Evolutionary conservation across 2,329 filamentous ascomycete species (phyloP).

Genomic region (Talaromyces sp.): DNA sequence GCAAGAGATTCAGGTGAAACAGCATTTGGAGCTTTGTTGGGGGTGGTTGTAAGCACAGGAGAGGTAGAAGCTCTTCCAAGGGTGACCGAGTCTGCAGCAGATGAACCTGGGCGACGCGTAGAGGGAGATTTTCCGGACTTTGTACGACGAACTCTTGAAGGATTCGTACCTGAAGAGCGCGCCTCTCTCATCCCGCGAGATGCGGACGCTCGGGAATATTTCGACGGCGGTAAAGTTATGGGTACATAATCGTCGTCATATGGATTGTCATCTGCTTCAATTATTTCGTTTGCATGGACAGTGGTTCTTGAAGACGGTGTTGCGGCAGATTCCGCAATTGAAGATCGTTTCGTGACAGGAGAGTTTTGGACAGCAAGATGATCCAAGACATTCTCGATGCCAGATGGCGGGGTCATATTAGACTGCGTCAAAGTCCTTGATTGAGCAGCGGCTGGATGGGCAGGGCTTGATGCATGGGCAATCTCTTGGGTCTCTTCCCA

Average conservation of each 20-base stretch:
- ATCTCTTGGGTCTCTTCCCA: slow-evolving; percentile 42
- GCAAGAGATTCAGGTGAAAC: not conserved
- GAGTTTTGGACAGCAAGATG: slow-evolving; percentile 30
- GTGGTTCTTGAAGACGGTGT: not conserved
- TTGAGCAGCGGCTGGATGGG: not conserved
- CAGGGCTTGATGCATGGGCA: slow-evolving; percentile 22
- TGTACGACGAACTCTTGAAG: slow-evolving; percentile 8
- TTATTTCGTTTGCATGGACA: not conserved
- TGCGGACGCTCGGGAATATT: slow-evolving; percentile 13
- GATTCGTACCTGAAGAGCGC: not conserved
- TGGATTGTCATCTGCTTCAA: slow-evolving; percentile 16
- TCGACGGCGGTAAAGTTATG: slow-evolving; percentile 12
- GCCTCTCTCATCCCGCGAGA: slow-evolving; percentile 5
- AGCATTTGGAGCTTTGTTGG: not conserved
- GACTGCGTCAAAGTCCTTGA: not conserved
- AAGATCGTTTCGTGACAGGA: slow-evolving; percentile 7
- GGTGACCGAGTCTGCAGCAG: not conserved
- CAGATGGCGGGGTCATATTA: slow-evolving; percentile 25
- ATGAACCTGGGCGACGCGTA: slow-evolving; percentile 9
- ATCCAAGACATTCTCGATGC: slow-evolving; percentile 36
- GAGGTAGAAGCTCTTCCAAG: slow-evolving; percentile 8
- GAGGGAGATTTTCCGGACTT: slow-evolving; percentile 12
- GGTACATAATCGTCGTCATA: slow-evolving; percentile 9
- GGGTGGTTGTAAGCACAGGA: slow-evolving; percentile 3
- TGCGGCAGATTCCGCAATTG: not conserved